Base-by-base conservation (phyloP, 2,329 filamentous ascomycete genomes). In the Madurella fahalii region DNA sequence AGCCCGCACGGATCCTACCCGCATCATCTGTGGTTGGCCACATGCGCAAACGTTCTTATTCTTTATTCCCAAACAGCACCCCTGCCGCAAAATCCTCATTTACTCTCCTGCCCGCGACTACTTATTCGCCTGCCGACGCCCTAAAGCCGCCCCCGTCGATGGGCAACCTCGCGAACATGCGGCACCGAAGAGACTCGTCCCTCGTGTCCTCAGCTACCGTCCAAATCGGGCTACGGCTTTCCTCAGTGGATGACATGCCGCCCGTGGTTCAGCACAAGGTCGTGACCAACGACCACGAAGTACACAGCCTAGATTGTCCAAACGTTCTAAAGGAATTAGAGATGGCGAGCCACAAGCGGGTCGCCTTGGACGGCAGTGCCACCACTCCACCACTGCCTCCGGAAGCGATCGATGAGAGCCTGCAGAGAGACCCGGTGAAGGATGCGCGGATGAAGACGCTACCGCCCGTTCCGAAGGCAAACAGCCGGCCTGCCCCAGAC, bases 181-280 rank as follows among this genome's bases (percentile, higher is more conserved):
- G 76, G n/a, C 80, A 80, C 63, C 72, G 74, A 16, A 77, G 84
- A 43, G 76, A 82, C 55, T 84, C 83, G 5, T 89, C 85, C 1
- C 74, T 83, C 41, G 76, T 75, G 15, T 88, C 85, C 43, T 81
- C 81, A 9, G 84, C 84, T 20, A 89, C 85, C 0, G 85, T 89
- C 11, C 85, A 88, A 64, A 89, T 89, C 49, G 86, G 85, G 1
- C 74, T 89, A 15, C 80, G 86, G 11, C 74, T 89, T 52, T 89
- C 85, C 25, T 82, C 77, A 51, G 76, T 80, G 32, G 71, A 77
- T 13, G 78, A 82, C 58, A 75, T 81, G 58, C 69, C 72, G 1
- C 71, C 70, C 15, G 64, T 71, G 16, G 52, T 46, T n/a, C 49
- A 61, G 30, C 50, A 25, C 18, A 58, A 51, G 39, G 42, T 50